A percentile compares a stretch with the other conserved stretches of the same genome.
Conservation (phyloP, 2,329 filamentous ascomycete species). For the Sporothrix phasma region DNA sequence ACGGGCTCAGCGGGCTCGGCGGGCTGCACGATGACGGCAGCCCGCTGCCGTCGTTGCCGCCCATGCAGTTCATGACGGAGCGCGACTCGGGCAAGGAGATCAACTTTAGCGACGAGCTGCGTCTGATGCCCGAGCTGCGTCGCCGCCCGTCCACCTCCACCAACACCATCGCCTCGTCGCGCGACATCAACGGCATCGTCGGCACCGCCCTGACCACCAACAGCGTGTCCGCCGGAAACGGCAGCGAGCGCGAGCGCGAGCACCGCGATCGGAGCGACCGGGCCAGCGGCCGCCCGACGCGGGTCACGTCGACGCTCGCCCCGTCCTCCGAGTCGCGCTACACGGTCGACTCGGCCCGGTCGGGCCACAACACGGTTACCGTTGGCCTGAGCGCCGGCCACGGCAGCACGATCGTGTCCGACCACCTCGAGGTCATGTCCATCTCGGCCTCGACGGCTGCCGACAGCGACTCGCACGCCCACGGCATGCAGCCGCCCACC, state of each 20-base stretch:
- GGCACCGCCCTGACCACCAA: conserved; percentile 11
- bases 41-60: conserved; percentile 14
- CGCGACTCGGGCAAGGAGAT: conserved; percentile 17
- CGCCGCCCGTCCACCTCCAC: conserved; percentile 24
- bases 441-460: conserved; percentile 18
- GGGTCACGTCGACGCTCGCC: conserved; percentile 13
- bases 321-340: conserved; percentile 15
- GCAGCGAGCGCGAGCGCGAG: background rate
- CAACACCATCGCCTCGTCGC: conserved; percentile 18
- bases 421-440: conserved; percentile 18
- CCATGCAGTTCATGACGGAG: conserved; percentile 18
- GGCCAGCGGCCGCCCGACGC: conserved; percentile 1
- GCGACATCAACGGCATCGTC: conserved; percentile 12
- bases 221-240: background rate
- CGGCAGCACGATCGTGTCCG: conserved; percentile 9
- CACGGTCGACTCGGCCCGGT: background rate
- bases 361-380: background rate
- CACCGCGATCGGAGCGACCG: too few species aligned
- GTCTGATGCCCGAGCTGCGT: conserved; percentile 15
- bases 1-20: background rate
- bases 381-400: background rate
- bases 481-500: conserved; percentile 24
- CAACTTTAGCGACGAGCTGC: conserved; percentile 18
- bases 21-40: conserved; percentile 11
- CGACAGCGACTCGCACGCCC: conserved; percentile 22